Percentiles rank a stretch among this genome's conserved stretches.
Conservation (phyloP, 1,284 basidiomycete genomes). For the Schizopora paradoxa region DNA sequence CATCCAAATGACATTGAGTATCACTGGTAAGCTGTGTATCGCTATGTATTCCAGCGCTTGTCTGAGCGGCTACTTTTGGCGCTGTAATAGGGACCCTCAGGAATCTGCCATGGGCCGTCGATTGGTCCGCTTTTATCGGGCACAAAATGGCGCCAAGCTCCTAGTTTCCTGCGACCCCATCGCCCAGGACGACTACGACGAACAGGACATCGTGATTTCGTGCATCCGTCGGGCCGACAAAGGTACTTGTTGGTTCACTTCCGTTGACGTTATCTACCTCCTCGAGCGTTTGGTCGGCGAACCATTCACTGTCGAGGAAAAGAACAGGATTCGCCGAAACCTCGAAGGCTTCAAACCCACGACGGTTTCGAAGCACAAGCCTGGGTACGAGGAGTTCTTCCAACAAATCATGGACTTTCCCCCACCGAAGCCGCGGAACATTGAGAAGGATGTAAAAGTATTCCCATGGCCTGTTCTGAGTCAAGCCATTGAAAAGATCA, state of each 20-base stretch:
- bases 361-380: constrained; percentile 85
- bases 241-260: constrained; percentile 83
- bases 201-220: constrained; percentile 64
- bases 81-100: constrained; percentile 38
- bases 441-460: constrained; percentile 97
- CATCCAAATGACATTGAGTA: constrained; percentile 13
- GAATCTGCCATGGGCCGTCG: constrained; percentile 60
- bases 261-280: constrained; percentile 91
- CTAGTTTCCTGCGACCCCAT: constrained; percentile 62
- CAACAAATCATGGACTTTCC: constrained; percentile 94
- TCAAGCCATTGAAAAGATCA: constrained; percentile 85
- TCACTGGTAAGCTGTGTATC: constrained; percentile 31
- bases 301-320: constrained; percentile 90
- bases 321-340: constrained; percentile 92
- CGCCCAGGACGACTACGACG: constrained; percentile 50
- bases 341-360: constrained; percentile 88
- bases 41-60: constrained; percentile 37
- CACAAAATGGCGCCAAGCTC: constrained; percentile 55
- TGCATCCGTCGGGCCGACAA: constrained; percentile 86
- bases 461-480: constrained; percentile 87
- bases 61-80: too few relatives aligned
- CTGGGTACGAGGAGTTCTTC: constrained; percentile 82
- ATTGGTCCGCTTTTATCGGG: constrained; percentile 63
- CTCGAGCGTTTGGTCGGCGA: constrained; percentile 84
- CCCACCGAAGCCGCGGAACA: constrained; percentile 90